Evolutionary conservation across 2,329 filamentous ascomycete species (phyloP).

Genomic region (Hortaea werneckii): DNA sequence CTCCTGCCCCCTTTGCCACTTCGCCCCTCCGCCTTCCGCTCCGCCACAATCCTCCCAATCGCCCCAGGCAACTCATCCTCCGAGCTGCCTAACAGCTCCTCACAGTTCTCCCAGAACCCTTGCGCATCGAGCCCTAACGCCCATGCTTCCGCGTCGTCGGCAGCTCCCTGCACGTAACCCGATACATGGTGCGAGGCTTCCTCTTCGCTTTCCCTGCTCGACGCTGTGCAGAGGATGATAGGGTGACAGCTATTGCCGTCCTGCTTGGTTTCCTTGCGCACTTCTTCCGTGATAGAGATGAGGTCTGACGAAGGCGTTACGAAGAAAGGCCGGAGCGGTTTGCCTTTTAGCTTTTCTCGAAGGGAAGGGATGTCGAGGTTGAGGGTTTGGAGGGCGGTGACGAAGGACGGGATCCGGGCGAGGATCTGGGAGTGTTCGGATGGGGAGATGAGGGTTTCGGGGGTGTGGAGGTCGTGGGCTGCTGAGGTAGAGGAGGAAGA

Average conservation of each 20-base stretch:
- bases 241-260: conserved; percentile 46
- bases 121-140: conserved; percentile 65
- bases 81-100: conserved; percentile 48
- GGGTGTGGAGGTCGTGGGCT: conserved; percentile 54
- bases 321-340: conserved; percentile 72
- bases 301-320: conserved; percentile 57
- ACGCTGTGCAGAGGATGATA: conserved; percentile 78
- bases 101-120: conserved; percentile 67
- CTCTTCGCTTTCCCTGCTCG: conserved; percentile 56
- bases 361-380: conserved; percentile 49
- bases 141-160: conserved; percentile 93
- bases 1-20: conserved; percentile 5
- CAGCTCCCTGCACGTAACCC: conserved; percentile 87
- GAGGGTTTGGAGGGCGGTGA: conserved; percentile 46
- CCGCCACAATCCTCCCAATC: conserved; percentile 27
- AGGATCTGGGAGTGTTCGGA: conserved; percentile 76
- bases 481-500: conserved; percentile 15
- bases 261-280: conserved; percentile 17
- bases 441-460: conserved; percentile 58
- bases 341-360: conserved; percentile 44
- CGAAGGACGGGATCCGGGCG: conserved; percentile 47
- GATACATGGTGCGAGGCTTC: conserved; percentile 22
- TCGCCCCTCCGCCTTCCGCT: conserved; percentile 4
- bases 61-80: conserved; percentile 54
- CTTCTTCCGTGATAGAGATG: not conserved